phyloP scores from a whole-genome alignment of 2,329 filamentous ascomycete species.

The Diaporthe sp. region DNA sequence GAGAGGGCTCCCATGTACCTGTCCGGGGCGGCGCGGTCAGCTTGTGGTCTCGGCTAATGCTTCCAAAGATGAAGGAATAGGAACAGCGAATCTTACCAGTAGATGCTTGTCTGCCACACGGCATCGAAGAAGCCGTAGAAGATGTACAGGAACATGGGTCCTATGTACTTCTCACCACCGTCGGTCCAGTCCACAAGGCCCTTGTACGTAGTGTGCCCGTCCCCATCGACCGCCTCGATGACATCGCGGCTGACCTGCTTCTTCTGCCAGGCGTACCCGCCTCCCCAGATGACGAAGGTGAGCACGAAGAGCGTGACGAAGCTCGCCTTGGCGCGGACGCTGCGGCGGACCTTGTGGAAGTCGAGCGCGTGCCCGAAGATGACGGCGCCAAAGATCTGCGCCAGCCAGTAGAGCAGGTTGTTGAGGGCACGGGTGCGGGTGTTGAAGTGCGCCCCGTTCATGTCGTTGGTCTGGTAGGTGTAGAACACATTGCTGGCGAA shows the following conservation, averaged over 20 bases:
- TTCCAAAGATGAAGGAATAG: background rate
- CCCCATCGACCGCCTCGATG: constrained; percentile 44
- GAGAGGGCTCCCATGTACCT: constrained; percentile 94
- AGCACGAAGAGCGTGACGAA: constrained; percentile 74
- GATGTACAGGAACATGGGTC: constrained; percentile 90
- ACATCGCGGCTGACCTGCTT: constrained; percentile 66
- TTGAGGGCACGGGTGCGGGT: constrained; percentile 82
- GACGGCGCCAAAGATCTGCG: constrained; percentile 83
- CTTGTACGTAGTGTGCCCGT: constrained; percentile 43
- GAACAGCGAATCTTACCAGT: constrained; percentile 77
- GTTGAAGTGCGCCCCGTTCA: constrained; percentile 80
- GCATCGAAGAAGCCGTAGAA: constrained; percentile 94
- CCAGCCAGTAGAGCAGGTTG: constrained; percentile 82
- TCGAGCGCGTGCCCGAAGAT: constrained; percentile 82
- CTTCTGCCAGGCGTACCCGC: constrained; percentile 83
- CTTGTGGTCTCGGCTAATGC: background rate
- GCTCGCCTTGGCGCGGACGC: constrained; percentile 75
- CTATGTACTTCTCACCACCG: constrained; percentile 71
- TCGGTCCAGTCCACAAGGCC: constrained; percentile 73
- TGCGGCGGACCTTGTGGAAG: constrained; percentile 69
- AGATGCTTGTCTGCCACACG: constrained; percentile 89
- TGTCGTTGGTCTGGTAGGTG: constrained; percentile 79
- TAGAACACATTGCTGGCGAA: constrained; percentile 86
- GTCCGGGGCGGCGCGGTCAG: constrained; percentile 54
- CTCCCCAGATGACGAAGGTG: constrained; percentile 86